Percentiles rank a stretch among this genome's conserved stretches.
phyloP scores from a whole-genome alignment of 2,329 filamentous ascomycete species.

The Alternaria triticimaculans region DNA sequence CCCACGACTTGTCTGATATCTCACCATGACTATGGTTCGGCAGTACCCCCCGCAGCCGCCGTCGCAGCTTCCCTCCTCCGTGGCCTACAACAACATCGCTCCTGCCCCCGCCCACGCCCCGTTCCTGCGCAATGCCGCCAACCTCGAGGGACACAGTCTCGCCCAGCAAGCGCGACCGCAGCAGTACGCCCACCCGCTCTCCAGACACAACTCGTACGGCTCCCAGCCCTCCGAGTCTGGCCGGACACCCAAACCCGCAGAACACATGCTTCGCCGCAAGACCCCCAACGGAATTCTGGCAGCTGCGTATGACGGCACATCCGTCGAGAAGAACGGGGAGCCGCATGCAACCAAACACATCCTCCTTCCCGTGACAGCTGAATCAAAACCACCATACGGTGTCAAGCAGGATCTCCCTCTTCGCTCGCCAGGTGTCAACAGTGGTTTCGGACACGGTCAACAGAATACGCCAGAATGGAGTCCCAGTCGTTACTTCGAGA shows the following conservation, averaged over 20 bases:
- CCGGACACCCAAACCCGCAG: conserved; percentile 51
- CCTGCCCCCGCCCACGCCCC: conserved; percentile 34
- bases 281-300: conserved; percentile 93
- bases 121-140: conserved; percentile 35
- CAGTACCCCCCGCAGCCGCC: conserved; percentile 45
- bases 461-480: conserved; percentile 43
- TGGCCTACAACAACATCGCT: conserved; percentile 31
- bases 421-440: conserved; percentile 35
- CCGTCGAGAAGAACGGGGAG: conserved; percentile 73
- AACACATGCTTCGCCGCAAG: conserved; percentile 87
- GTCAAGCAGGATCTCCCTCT: conserved; percentile 48
- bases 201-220: conserved; percentile 47
- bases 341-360: conserved; percentile 85
- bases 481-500: conserved; percentile 46
- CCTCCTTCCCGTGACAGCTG: conserved; percentile 68
- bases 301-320: conserved; percentile 87
- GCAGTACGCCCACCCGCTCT: conserved; percentile 51
- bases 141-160: conserved; percentile 29
- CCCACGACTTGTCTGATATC: conserved; percentile 4
- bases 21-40: conserved; percentile 49
- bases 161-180: conserved; percentile 37
- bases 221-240: conserved; percentile 35
- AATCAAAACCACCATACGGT: conserved; percentile 43
- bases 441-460: conserved; percentile 21
- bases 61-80: conserved; percentile 35